Evolutionary conservation across 208 protist genomes (phyloP).

Genomic region (Trypanosoma avium): DNA sequence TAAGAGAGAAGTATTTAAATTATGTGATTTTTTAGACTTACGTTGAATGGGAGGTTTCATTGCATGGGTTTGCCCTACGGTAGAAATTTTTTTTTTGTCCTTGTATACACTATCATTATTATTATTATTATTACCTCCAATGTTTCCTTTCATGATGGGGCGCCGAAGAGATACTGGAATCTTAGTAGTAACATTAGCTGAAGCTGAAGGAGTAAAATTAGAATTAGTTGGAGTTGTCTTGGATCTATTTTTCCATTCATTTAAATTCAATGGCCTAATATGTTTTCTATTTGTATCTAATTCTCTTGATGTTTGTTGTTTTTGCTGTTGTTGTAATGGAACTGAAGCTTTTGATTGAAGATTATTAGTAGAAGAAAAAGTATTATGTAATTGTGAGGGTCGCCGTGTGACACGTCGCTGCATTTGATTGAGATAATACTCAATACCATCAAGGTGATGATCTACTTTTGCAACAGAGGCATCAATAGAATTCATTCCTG

Average conservation of each 20-base stretch:
- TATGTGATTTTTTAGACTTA: neutral
- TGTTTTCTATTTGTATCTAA: neutral
- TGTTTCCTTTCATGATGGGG: no score
- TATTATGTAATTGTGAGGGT: neutral
- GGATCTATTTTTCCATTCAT: no score
- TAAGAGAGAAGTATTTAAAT: neutral
- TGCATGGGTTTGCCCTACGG: no score
- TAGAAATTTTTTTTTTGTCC: no score
- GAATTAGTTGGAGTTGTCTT: no score
- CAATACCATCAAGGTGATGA: conserved; percentile 32
- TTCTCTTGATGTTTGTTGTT: neutral
- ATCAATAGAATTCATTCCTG: conserved; percentile 5
- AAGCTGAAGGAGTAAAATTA: neutral
- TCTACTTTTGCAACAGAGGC: conserved; percentile 18
- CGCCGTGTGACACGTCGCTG: neutral
- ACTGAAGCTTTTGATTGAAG: neutral
- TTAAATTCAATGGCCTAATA: neutral
- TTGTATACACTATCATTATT: no score
- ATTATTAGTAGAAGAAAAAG: neutral
- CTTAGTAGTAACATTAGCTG: neutral
- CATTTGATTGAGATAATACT: conserved; percentile 29
- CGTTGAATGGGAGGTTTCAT: neutral
- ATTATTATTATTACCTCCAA: no score
- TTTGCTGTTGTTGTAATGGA: neutral
- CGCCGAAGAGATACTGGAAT: no score